These are phyloP conservation scores for Madurella mycetomatis DNA, from an alignment of 2,329 filamentous ascomycete species.

Conservation along the genomic window DNA sequence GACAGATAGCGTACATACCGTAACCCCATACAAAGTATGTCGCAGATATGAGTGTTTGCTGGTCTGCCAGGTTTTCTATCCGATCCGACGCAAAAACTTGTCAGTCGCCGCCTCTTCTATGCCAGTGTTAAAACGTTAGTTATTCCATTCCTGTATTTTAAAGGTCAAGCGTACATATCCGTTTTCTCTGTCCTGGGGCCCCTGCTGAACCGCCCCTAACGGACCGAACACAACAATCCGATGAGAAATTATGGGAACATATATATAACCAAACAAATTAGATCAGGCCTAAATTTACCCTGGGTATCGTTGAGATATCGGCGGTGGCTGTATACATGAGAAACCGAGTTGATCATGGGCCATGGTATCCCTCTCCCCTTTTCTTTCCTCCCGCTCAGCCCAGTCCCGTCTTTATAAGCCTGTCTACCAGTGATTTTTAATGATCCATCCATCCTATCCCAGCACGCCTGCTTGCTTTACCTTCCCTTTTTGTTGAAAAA, in stretches of 20 bases:
- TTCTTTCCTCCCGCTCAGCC: constrained; percentile 1
- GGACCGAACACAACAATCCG: not conserved
- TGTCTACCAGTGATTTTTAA: constrained; percentile 12
- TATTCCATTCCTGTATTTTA: too few species aligned
- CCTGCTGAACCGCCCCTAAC: too few species aligned
- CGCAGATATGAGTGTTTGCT: too few species aligned
- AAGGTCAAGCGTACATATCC: too few species aligned
- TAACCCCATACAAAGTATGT: too few species aligned
- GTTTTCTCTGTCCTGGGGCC: too few species aligned
- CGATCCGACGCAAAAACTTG: too few species aligned
- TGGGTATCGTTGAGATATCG: constrained; percentile 38
- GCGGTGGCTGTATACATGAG: constrained; percentile 22
- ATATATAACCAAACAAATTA: constrained; percentile 6
- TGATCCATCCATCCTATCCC: constrained; percentile 13
- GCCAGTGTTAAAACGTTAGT: too few species aligned
- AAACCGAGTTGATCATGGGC: constrained; percentile 17
- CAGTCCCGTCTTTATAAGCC: constrained; percentile 5
- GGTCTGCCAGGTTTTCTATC: too few species aligned
- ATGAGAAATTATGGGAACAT: too few species aligned
- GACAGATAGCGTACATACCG: too few species aligned
- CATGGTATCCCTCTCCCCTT: constrained; percentile 1
- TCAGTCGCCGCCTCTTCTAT: too few species aligned
- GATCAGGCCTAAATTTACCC: constrained; percentile 20
- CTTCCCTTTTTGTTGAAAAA: constrained; percentile 30
- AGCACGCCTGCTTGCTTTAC: constrained; percentile 6